Percentiles rank a stretch among this genome's conserved stretches.
These are phyloP conservation scores for Lobosporangium transversale DNA, from an alignment of 192 early-diverging fungal genomes.

Conservation along the genomic window DNA sequence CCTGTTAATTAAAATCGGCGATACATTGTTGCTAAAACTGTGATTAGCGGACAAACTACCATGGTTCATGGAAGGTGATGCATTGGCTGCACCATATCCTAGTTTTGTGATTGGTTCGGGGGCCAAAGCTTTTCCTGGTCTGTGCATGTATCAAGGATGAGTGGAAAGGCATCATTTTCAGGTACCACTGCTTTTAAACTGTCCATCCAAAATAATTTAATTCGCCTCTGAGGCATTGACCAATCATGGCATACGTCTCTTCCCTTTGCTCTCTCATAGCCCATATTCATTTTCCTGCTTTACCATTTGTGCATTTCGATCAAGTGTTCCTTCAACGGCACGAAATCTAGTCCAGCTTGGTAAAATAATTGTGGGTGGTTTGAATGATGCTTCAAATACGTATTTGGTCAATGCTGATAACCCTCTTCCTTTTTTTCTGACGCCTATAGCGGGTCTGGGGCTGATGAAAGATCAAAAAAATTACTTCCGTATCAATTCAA, in stretches of 20 bases:
- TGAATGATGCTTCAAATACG: no score
- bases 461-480: slow-evolving; percentile 52
- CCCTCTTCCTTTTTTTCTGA: not conserved
- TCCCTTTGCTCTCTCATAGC: no score
- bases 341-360: slow-evolving; percentile 44
- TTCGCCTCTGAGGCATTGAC: no score
- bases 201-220: no score
- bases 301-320: slow-evolving; percentile 50
- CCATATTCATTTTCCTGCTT: slow-evolving; percentile 42
- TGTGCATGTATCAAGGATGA: slow-evolving; percentile 47
- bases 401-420: not conserved
- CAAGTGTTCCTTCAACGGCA: slow-evolving; percentile 44
- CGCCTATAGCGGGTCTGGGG: slow-evolving; percentile 30
- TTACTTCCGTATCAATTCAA: slow-evolving; percentile 41
- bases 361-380: slow-evolving; percentile 8
- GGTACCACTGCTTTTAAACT: slow-evolving; percentile 7
- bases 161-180: slow-evolving; percentile 41
- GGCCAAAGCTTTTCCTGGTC: slow-evolving; percentile 16
- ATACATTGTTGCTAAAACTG: no score
- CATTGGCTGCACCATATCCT: slow-evolving; percentile 27
- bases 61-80: slow-evolving; percentile 46
- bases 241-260: no score
- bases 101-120: slow-evolving; percentile 44
- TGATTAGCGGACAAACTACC: slow-evolving; percentile 26
- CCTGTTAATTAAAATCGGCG: no score